Conservation (phyloP, 2,329 filamentous ascomycete species). For the Phyllosticta citriasiana region DNA sequence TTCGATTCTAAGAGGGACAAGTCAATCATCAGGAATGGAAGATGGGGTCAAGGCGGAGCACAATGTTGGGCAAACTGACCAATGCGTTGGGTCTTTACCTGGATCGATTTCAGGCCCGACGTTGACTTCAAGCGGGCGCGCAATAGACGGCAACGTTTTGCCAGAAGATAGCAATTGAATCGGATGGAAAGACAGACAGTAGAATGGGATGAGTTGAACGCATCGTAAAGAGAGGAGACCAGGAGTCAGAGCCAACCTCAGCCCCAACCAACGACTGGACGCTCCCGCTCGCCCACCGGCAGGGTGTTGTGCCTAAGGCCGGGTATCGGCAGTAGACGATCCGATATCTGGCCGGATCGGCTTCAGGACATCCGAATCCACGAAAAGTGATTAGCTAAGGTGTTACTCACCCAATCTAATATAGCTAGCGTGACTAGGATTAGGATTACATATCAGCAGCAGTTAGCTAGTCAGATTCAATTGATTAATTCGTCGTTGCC, state of each 20-base stretch:
- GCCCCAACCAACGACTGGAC: not conserved
- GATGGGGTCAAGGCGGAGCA: not conserved
- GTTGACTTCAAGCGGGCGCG: not conserved
- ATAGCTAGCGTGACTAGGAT: too few relatives aligned
- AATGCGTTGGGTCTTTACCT: not conserved
- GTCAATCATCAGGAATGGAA: not conserved
- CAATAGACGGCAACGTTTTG: not conserved
- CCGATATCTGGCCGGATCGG: too few relatives aligned
- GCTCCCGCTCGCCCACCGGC: too few relatives aligned
- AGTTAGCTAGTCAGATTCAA: too few relatives aligned
- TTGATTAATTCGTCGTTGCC: too few relatives aligned
- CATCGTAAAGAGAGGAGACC: not conserved
- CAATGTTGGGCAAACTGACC: not conserved
- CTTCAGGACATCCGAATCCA: too few relatives aligned
- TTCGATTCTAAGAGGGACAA: not conserved
- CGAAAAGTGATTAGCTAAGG: too few relatives aligned
- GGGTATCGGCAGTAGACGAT: too few relatives aligned
- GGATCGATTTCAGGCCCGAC: not conserved
- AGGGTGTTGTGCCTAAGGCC: too few relatives aligned
- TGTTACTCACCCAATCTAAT: too few relatives aligned
- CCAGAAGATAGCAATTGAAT: not conserved
- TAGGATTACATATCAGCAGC: too few relatives aligned
- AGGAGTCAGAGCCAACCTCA: not conserved
- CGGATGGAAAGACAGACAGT: not conserved
- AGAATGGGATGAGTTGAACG: not conserved